Evolutionary conservation across 1,139 yeast genomes (phyloP).

Genomic region (Sugiyamaella xylanicola): DNA sequence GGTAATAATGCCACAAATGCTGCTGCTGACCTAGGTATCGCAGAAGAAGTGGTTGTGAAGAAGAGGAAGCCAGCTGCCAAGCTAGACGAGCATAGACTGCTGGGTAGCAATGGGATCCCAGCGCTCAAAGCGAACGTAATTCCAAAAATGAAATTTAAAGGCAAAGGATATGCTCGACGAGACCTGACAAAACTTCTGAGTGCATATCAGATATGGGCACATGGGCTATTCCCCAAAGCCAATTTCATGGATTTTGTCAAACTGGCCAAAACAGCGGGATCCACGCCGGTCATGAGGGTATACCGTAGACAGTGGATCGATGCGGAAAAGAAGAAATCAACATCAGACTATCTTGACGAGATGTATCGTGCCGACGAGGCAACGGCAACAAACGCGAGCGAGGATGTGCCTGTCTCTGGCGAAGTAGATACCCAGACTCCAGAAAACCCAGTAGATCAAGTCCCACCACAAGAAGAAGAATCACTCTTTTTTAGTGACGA

Average conservation of each 20-base stretch:
- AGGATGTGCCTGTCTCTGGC: no score
- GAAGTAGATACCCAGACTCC: no score
- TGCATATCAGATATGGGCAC: conserved; percentile 85
- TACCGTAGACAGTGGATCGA: conserved; percentile 39
- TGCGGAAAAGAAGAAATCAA: conserved; percentile 34
- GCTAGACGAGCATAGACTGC: conserved; percentile 42
- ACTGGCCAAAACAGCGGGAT: conserved; percentile 41
- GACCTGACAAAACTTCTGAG: conserved; percentile 56
- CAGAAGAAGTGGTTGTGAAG: conserved; percentile 40
- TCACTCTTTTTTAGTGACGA: conserved; percentile 14
- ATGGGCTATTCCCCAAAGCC: conserved; percentile 75
- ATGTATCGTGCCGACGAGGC: no score
- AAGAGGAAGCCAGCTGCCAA: conserved; percentile 37
- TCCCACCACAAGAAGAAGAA: no score
- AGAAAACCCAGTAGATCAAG: no score
- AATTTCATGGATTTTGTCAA: conserved; percentile 62
- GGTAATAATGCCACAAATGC: not conserved
- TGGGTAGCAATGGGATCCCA: conserved; percentile 42
- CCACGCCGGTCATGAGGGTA: conserved; percentile 33
- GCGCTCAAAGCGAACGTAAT: conserved; percentile 33
- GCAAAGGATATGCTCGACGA: conserved; percentile 47
- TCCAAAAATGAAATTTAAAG: conserved; percentile 40
- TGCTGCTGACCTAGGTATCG: conserved; percentile 37
- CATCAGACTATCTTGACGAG: conserved; percentile 9
- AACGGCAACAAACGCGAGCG: no score